Conservation (phyloP, 768 basidiomycete species). For the Leccinum ochraceum region DNA sequence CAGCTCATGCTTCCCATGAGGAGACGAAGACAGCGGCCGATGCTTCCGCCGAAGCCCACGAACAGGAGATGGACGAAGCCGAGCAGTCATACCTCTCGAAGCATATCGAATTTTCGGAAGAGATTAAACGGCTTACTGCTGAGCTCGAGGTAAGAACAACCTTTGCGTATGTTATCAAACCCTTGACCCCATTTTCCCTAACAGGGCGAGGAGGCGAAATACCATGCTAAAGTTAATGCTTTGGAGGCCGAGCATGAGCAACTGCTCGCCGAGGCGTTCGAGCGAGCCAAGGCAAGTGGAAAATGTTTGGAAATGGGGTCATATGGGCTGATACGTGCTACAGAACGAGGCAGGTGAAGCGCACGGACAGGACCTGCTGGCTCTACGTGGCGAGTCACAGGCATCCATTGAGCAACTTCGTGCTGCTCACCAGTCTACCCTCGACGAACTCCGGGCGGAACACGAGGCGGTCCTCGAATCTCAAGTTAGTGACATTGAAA, state of each 20-base stretch:
- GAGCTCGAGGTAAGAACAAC: constrained; percentile 64
- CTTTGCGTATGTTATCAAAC: background rate
- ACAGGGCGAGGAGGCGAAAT: constrained; percentile 70
- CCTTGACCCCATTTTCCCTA: constrained; percentile 2
- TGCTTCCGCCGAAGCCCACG: constrained; percentile 49
- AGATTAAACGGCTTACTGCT: constrained; percentile 53
- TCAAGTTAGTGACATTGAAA: constrained; percentile 57
- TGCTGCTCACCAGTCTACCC: constrained; percentile 54
- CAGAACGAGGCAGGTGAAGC: constrained; percentile 70
- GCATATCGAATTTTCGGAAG: constrained; percentile 52
- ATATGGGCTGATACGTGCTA: constrained; percentile 12
- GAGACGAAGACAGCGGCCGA: constrained; percentile 45
- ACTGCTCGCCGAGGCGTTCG: constrained; percentile 68
- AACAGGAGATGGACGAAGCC: constrained; percentile 50
- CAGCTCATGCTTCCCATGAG: constrained; percentile 48
- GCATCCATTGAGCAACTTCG: constrained; percentile 70
- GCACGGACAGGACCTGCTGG: constrained; percentile 71
- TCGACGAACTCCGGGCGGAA: constrained; percentile 64
- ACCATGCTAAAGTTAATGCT: constrained; percentile 62
- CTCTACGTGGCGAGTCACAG: constrained; percentile 65
- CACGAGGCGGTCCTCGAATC: constrained; percentile 61
- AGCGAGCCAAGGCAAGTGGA: constrained; percentile 68
- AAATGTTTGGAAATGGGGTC: background rate
- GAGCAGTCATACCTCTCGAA: constrained; percentile 51
- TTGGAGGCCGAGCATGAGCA: constrained; percentile 65